A percentile compares a stretch with the other conserved stretches of the same genome.
These are phyloP conservation scores for Chlorella ohadii DNA, from an alignment of 139 green algal species.

Conservation along the genomic window DNA sequence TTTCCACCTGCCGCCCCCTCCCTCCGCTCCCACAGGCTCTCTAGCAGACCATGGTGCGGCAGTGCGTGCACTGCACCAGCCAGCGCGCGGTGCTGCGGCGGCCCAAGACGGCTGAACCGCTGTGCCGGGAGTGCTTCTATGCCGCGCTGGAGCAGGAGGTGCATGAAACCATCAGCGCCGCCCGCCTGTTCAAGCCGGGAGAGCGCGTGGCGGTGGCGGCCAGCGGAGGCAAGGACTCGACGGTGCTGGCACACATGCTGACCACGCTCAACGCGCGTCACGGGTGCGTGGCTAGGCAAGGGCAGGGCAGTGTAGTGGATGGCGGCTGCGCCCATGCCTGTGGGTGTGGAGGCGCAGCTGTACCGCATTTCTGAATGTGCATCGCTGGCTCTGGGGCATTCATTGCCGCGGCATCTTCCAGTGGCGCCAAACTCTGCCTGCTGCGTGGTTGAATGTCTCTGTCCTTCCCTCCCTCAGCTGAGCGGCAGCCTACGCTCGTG, in stretches of 20 bases:
- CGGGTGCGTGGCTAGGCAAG: conserved; percentile 47
- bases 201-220: conserved; percentile 92
- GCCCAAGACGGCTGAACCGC: conserved; percentile 81
- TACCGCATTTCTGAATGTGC: too few species aligned
- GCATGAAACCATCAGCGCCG: conserved; percentile 87
- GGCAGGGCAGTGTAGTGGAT: too few species aligned
- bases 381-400: too few species aligned
- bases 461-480: too few species aligned
- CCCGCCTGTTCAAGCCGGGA: conserved; percentile 84
- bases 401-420: too few species aligned
- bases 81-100: conserved; percentile 65
- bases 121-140: conserved; percentile 96
- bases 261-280: conserved; percentile 91
- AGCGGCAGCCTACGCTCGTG: too few species aligned
- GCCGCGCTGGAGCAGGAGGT: conserved; percentile 55
- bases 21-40: too few species aligned
- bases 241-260: conserved; percentile 96
- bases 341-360: too few species aligned
- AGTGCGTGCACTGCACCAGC: conserved; percentile 53
- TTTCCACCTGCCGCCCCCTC: too few species aligned
- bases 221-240: conserved; percentile 96
- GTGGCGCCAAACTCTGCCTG: too few species aligned
- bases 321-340: too few species aligned
- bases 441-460: too few species aligned
- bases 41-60: conserved; percentile 40